phyloP scores from a whole-genome alignment of 352 stramenopile species.

The Halophytophthora batemanensis region DNA sequence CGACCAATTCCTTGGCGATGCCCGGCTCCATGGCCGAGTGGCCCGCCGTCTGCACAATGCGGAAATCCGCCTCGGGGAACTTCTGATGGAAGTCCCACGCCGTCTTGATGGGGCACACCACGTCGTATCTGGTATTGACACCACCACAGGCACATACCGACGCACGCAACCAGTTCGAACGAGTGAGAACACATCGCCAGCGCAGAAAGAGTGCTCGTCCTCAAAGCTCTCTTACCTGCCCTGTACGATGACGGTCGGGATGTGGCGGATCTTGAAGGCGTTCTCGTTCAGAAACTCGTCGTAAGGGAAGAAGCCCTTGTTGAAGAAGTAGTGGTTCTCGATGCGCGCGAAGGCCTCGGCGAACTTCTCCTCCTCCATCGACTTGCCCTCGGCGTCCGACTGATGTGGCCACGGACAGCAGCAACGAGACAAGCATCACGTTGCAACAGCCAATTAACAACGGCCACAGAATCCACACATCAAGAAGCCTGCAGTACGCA shows the following conservation, averaged over 20 bases:
- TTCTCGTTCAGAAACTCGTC: constrained; percentile 89
- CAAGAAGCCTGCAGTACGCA: constrained; percentile 11
- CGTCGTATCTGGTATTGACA: constrained; percentile 75
- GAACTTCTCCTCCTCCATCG: constrained; percentile 79
- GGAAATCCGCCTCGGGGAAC: constrained; percentile 46
- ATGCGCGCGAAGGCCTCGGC: constrained; percentile 90
- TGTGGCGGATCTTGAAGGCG: constrained; percentile 88
- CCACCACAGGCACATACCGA: constrained; percentile 48
- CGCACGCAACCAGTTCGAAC: too few relatives aligned
- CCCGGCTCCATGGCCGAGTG: constrained; percentile 49
- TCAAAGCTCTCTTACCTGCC: constrained; percentile 43
- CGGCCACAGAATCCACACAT: constrained; percentile 1
- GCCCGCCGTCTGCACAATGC: constrained; percentile 49
- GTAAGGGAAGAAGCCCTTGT: constrained; percentile 88
- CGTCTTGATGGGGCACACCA: constrained; percentile 69
- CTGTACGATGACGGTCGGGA: constrained; percentile 91
- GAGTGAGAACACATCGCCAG: too few relatives aligned
- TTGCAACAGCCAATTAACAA: neutral
- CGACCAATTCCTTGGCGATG: constrained; percentile 44
- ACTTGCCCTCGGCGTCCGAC: constrained; percentile 67
- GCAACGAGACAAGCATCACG: neutral
- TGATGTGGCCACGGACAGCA: constrained; percentile 10
- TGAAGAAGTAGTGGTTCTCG: constrained; percentile 92
- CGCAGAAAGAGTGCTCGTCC: too few relatives aligned
- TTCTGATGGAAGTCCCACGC: constrained; percentile 74